Conservation (phyloP, 2,329 filamentous ascomycete genomes). For the Fusarium longipes region DNA sequence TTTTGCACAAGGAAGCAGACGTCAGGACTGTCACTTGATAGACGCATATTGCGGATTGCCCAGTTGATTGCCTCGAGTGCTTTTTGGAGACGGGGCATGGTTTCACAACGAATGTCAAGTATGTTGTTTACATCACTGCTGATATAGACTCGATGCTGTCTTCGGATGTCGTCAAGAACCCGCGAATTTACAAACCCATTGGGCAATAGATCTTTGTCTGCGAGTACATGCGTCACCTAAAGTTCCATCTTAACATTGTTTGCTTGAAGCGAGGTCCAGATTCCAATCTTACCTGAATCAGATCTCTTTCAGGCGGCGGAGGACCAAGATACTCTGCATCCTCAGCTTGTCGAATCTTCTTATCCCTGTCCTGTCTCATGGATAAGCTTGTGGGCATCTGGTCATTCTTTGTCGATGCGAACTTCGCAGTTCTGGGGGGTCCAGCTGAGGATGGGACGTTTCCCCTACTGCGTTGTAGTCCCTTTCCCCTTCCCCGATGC, state of each 20-base stretch:
- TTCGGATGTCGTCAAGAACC: slow-evolving; percentile 47
- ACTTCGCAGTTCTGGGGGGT: not conserved
- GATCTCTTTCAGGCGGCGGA: slow-evolving; percentile 38
- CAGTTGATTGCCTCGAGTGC: slow-evolving; percentile 48
- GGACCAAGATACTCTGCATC: slow-evolving; percentile 40
- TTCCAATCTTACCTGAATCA: slow-evolving; percentile 43
- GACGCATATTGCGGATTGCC: slow-evolving; percentile 49
- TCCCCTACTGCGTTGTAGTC: not conserved
- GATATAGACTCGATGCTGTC: slow-evolving; percentile 50
- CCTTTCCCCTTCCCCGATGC: slow-evolving; percentile 7
- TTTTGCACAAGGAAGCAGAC: slow-evolving; percentile 47
- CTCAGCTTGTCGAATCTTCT: slow-evolving; percentile 26
- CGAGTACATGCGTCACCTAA: slow-evolving; percentile 45
- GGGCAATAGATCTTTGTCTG: slow-evolving; percentile 46
- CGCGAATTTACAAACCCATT: slow-evolving; percentile 39
- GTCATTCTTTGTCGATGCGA: slow-evolving; percentile 10
- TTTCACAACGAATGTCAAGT: slow-evolving; percentile 45
- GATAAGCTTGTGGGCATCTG: slow-evolving; percentile 38
- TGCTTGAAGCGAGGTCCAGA: not conserved
- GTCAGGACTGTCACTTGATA: slow-evolving; percentile 42
- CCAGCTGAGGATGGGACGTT: not conserved
- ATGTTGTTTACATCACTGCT: slow-evolving; percentile 35
- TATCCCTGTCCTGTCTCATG: slow-evolving; percentile 37
- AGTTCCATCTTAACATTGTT: not conserved
- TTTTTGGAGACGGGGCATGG: slow-evolving; percentile 42